A percentile compares a stretch with the other conserved stretches of the same genome.
These are phyloP conservation scores for Pharus latifolius DNA, from an alignment of 176 grass and related monocot species.

Conservation along the genomic window DNA sequence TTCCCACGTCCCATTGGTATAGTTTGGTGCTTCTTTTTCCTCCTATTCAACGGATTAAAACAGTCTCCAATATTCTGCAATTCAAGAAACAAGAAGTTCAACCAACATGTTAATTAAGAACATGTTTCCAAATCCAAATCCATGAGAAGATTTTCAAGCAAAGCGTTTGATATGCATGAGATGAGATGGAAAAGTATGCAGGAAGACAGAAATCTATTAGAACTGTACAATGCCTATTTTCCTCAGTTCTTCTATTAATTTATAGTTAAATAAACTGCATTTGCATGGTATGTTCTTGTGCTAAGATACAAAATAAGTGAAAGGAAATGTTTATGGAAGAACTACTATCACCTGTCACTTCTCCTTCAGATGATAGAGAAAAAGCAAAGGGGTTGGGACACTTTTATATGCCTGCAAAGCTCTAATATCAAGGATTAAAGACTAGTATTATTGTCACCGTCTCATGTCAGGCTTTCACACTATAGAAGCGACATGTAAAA, in stretches of 20 bases:
- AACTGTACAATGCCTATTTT: background rate
- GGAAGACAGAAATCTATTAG: background rate
- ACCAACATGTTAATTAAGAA: background rate
- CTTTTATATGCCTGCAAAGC: conserved; percentile 26
- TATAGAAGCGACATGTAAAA: background rate
- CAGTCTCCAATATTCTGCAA: background rate
- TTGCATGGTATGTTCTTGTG: background rate
- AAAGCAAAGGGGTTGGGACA: background rate
- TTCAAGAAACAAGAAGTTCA: conserved; percentile 6
- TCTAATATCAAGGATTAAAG: background rate
- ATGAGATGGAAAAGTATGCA: background rate
- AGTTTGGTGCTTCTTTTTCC: background rate
- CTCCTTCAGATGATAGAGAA: conserved; percentile 3
- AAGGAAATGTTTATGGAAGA: background rate
- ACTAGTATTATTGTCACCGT: background rate
- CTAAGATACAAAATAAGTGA: background rate
- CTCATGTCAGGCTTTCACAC: conserved; percentile 11
- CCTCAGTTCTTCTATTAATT: background rate
- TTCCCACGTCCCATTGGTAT: conserved; percentile 62
- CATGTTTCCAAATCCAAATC: conserved; percentile 10
- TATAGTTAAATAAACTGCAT: background rate
- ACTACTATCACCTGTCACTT: conserved; percentile 13
- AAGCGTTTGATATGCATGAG: background rate
- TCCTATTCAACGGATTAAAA: conserved; percentile 9
- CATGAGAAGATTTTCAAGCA: background rate